Evolutionary conservation across 768 basidiomycete species (phyloP).

Genomic region (Inosperma sp.): DNA sequence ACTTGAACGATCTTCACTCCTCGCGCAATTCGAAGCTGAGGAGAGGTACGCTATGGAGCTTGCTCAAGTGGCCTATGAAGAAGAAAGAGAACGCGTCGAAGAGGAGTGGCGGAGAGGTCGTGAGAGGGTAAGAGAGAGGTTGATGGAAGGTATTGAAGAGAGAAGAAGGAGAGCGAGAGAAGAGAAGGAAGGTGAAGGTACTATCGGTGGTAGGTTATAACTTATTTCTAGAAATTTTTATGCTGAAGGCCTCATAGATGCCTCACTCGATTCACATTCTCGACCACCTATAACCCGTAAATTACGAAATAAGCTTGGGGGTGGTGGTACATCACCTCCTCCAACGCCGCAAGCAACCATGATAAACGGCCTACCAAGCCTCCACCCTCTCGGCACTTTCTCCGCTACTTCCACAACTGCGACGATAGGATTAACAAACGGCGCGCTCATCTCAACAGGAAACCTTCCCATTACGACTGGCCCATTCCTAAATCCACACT

Average conservation of each 20-base stretch:
- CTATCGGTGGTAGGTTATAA: slow-evolving; percentile 49
- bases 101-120: slow-evolving; percentile 77
- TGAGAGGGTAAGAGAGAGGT: slow-evolving; percentile 68
- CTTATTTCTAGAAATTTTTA: slow-evolving; percentile 6
- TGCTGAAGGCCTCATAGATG: slow-evolving; percentile 41
- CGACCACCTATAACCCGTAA: slow-evolving; percentile 81
- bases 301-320: slow-evolving; percentile 64
- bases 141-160: slow-evolving; percentile 84
- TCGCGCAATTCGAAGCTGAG: slow-evolving; percentile 61
- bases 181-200: slow-evolving; percentile 88
- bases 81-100: slow-evolving; percentile 75
- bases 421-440: slow-evolving; percentile 28
- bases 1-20: slow-evolving; percentile 70
- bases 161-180: slow-evolving; percentile 72
- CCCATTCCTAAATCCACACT: slow-evolving; percentile 76
- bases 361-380: slow-evolving; percentile 33
- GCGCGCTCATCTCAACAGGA: slow-evolving; percentile 12
- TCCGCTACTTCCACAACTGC: slow-evolving; percentile 20
- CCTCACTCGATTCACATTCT: slow-evolving; percentile 68
- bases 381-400: slow-evolving; percentile 39
- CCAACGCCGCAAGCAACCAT: slow-evolving; percentile 49
- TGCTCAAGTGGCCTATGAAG: slow-evolving; percentile 67
- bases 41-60: slow-evolving; percentile 65
- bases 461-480: slow-evolving; percentile 62
- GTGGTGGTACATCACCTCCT: slow-evolving; percentile 62